Conservation (phyloP, 306 rosid species). For the Leucaena leucocephala region DNA sequence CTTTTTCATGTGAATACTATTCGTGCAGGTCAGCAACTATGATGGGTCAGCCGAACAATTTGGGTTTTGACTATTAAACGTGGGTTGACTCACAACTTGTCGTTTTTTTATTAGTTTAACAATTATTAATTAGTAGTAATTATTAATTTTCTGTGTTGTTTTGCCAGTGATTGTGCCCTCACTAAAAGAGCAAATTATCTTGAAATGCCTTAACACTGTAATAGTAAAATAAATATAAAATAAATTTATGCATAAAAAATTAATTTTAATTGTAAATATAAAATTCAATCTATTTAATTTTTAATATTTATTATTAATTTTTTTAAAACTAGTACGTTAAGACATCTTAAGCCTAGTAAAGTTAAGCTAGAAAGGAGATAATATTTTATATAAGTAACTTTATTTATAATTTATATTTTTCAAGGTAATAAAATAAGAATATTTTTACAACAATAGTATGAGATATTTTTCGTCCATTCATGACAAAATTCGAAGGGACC, state of each 20-base stretch:
- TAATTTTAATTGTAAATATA: too few species aligned
- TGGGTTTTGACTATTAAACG: neutral
- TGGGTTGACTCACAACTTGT: neutral
- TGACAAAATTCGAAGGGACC: neutral
- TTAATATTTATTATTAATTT: too few species aligned
- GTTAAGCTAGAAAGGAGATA: too few species aligned
- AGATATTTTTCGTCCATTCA: neutral
- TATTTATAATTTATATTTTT: too few species aligned
- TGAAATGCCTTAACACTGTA: neutral
- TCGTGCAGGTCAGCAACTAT: neutral
- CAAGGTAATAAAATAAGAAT: neutral
- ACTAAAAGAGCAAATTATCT: neutral
- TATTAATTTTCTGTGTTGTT: neutral
- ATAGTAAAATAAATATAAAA: too few species aligned
- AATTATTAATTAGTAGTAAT: neutral
- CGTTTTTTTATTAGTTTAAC: neutral
- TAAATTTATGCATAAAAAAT: too few species aligned
- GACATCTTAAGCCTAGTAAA: too few species aligned
- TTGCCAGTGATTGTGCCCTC: neutral
- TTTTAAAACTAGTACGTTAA: too few species aligned
- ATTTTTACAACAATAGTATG: neutral
- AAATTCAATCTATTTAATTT: too few species aligned
- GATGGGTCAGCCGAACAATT: neutral
- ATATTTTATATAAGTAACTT: too few species aligned
- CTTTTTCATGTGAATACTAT: neutral